Evolutionary conservation across 1,284 basidiomycete species (phyloP).

Genomic region (Ustilago xerochloae): DNA sequence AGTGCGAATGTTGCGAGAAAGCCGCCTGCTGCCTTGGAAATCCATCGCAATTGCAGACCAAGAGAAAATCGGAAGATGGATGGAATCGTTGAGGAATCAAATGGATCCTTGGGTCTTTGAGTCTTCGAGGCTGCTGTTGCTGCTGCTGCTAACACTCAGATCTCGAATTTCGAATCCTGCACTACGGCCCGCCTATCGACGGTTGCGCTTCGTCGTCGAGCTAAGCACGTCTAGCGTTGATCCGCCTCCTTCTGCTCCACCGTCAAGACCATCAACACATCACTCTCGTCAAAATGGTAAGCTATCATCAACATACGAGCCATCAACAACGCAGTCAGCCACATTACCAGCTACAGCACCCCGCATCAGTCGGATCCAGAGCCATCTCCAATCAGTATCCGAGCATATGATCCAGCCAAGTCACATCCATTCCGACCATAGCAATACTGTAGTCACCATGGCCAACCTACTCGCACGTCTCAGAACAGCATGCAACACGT

Average conservation of each 20-base stretch:
- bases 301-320: conserved; percentile 25
- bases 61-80: neutral
- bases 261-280: conserved; percentile 54
- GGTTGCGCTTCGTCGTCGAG: neutral
- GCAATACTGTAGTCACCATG: neutral
- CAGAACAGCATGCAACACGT: too few species aligned
- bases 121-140: neutral
- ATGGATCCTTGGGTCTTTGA: neutral
- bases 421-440: neutral
- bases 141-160: neutral
- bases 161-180: neutral
- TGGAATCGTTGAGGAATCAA: too few species aligned
- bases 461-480: too few species aligned
- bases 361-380: neutral
- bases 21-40: conserved; percentile 5
- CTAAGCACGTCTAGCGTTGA: conserved; percentile 12
- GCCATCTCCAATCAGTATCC: neutral
- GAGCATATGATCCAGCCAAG: neutral
- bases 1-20: neutral
- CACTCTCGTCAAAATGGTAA: conserved; percentile 54
- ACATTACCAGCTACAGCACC: conserved; percentile 7
- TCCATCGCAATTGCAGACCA: neutral
- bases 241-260: conserved; percentile 35
- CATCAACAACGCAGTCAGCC: conserved; percentile 23
- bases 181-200: too few species aligned